Evolutionary conservation across 2,329 filamentous ascomycete species (phyloP), one percentile per base, ranked within the genome.

Genomic region (Fusarium scirpi): DNA sequence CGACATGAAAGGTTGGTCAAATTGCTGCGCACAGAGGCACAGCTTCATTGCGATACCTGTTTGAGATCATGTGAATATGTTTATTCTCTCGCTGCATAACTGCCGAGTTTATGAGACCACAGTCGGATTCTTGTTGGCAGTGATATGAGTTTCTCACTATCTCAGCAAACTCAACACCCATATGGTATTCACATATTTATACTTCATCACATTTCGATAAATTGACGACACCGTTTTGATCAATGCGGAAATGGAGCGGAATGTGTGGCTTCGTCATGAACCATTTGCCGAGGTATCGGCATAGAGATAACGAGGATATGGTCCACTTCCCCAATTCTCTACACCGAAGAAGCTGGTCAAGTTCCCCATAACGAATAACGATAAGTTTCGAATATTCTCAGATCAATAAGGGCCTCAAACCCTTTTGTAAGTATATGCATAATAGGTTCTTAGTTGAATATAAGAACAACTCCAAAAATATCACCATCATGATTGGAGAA

Each of bases 321-420:
- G 49, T 53, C 49, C 49, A 53, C 49, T 41, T 41, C 22, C 18
- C 24, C 49, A 41, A 43, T 53, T 43, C 24, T 43, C 49, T 41
- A 43, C 49, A 43, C 49, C 49, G 49, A n/a, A 51, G 49, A 53
- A 43, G 22, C 10, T 20, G n/a, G 24, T 24, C 30, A 16, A 43
- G 49, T 22, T 27, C 34, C 11, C 34, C 18, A 38, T 38, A 38
- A n/a, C 18, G 34, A 12, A 38, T 18, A 18, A 29, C 16, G 24
- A 29, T 18, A 8, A 10, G 3, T 12, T 12, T 13, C 10, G 41
- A 27, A 6, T 18, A n/a, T 34, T 18, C 2, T n/a, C n/a, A 22
- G 18, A 6, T 20, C 9, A 4, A 29, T 5, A 22, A 43, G 34
- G 27, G 8, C 34, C 24, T 29, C 18, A 7, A 27, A 5, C 18